Base-by-base conservation (phyloP, 192 early-diverging fungal genomes). In the Coemansia sp. region DNA sequence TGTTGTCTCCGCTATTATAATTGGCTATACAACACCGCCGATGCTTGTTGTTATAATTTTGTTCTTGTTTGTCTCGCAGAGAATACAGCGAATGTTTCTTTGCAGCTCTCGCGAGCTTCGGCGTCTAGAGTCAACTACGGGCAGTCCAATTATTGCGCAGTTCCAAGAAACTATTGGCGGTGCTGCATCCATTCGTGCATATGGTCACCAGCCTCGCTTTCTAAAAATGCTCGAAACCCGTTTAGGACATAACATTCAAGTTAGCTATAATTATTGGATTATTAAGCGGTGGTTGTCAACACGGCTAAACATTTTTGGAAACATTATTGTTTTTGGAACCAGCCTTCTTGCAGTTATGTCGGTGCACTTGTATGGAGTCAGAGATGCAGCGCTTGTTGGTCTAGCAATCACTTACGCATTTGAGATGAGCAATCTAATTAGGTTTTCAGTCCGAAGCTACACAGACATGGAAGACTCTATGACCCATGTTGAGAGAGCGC, bases 121-220 rank as follows among this genome's bases (percentile, higher is more conserved):
- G 0, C 59, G 59, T 4, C 25, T 61, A 12, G 10, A 16, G 21
- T 61, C 59, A 22, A 12, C 59, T 30, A 51, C 59, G 4, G 49
- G 59, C 19, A 61, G 59, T 28, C 59, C 59, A 5, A n/a, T 61
- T 16, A 32, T 61, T 31, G 59, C 59, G 7, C 59, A 61, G 21
- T 51, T 61, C 28, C 59, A 61, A 18, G 59, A 61, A 23, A 31
- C 59, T 1, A 61, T 61, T 52, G 22, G 25, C 8, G 59, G 59
- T 0, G 59, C 32, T 16, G 0, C 59, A 1, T 51, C 49, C 3
- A 61, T 61, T 19, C 59, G 59, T 10, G 59, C 59, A 9, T 61
- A 51, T 30, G 48, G 49, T 31, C 59, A 51, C 21, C 59, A 61
- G 49, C 6, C 59, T 16, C 59, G 59, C 16, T 61, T 61, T 51